Conservation (phyloP, 2,329 filamentous ascomycete genomes). For the Mariannaea elegans region DNA sequence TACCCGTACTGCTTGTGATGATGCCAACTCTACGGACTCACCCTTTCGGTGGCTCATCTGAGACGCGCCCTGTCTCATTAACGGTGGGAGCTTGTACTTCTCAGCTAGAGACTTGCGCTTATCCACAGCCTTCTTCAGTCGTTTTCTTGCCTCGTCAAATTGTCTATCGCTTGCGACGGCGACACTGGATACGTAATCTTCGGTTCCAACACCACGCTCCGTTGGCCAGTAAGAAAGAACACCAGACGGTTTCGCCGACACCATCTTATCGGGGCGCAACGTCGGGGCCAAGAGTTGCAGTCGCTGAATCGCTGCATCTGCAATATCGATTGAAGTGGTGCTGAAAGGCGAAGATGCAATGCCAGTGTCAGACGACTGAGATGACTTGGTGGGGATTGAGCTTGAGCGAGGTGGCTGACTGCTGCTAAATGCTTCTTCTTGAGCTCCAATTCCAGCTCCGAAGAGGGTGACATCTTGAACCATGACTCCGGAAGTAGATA, state of each 20-base stretch:
- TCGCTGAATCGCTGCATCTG: constrained; percentile 45
- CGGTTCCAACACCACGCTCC: constrained; percentile 46
- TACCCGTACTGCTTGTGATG: constrained; percentile 24
- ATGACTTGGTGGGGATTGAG: constrained; percentile 36
- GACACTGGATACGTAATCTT: constrained; percentile 51
- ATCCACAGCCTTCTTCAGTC: constrained; percentile 45
- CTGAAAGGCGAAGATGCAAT: constrained; percentile 36
- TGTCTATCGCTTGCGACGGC: constrained; percentile 47
- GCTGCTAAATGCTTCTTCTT: constrained; percentile 11
- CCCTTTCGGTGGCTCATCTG: constrained; percentile 25
- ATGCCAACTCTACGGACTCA: constrained; percentile 26
- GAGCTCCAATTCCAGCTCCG: constrained; percentile 31
- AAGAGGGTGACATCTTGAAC: constrained; percentile 46
- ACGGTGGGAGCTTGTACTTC: constrained; percentile 44
- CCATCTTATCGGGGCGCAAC: constrained; percentile 38
- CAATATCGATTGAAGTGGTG: constrained; percentile 14
- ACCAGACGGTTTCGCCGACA: constrained; percentile 38
- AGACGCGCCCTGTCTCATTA: constrained; percentile 38
- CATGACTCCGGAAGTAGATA: constrained; percentile 47
- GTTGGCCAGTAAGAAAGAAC: constrained; percentile 52
- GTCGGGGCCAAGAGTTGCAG: constrained; percentile 47
- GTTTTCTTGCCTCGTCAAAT: constrained; percentile 46
- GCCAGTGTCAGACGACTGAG: constrained; percentile 30
- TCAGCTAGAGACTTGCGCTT: constrained; percentile 47
- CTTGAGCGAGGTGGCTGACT: constrained; percentile 22